Conservation (phyloP, 1,139 yeast genomes). For the Debaryomyces psychrophilus region DNA sequence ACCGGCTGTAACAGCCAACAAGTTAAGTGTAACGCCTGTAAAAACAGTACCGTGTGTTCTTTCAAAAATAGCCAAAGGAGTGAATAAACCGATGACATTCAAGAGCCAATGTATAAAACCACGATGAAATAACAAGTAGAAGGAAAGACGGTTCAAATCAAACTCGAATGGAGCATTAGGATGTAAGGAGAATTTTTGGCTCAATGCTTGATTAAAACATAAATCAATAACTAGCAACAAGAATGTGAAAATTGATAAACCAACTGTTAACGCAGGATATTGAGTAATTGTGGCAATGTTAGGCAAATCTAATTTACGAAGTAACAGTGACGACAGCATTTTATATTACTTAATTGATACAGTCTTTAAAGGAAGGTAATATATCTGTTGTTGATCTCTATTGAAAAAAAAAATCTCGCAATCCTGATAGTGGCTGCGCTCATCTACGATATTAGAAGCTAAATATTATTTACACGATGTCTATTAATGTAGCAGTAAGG, state of each 20-base stretch:
- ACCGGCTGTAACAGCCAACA: conserved; percentile 72
- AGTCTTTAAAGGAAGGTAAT: not conserved
- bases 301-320: conserved; percentile 11
- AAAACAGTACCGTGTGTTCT: conserved; percentile 79
- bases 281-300: conserved; percentile 14
- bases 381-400: not conserved
- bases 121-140: conserved; percentile 74
- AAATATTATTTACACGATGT: not conserved
- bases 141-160: conserved; percentile 66
- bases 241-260: conserved; percentile 59
- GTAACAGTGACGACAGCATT: conserved; percentile 16
- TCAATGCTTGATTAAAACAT: conserved; percentile 20
- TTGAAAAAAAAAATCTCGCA: not conserved
- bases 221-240: conserved; percentile 38
- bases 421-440: not conserved
- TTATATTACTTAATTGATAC: conserved; percentile 4
- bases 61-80: conserved; percentile 74
- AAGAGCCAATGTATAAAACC: conserved; percentile 63
- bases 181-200: conserved; percentile 39
- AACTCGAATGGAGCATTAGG: conserved; percentile 61
- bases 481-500: not conserved
- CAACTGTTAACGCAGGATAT: conserved; percentile 70
- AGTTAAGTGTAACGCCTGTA: conserved; percentile 80
- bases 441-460: not conserved
- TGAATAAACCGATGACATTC: conserved; percentile 59